Conservation (phyloP, 31 red algal species). For the Endocladia muricata region DNA sequence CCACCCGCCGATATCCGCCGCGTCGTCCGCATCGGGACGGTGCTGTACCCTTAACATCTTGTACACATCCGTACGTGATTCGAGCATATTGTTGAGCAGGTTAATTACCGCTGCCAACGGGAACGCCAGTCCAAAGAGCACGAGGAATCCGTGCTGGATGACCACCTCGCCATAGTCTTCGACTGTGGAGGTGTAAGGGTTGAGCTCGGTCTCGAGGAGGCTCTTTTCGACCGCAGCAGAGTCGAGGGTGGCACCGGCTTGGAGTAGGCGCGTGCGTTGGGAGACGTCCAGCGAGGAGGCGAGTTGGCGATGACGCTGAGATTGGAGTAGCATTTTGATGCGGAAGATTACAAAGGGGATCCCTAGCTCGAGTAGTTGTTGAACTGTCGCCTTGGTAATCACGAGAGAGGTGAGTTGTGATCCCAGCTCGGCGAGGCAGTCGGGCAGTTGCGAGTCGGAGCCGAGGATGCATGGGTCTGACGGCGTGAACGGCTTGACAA, state of each 20-base stretch:
- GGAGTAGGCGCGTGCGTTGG: background rate
- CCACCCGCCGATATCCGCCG: constrained; percentile 52
- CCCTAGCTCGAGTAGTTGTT: constrained; percentile 59
- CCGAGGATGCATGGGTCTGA: constrained; percentile 36
- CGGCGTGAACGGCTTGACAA: constrained; percentile 60
- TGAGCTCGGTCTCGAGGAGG: constrained; percentile 23
- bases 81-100: constrained; percentile 59
- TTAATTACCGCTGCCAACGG: constrained; percentile 62
- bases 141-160: constrained; percentile 64
- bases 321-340: constrained; percentile 16
- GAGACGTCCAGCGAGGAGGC: background rate
- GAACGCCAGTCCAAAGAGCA: constrained; percentile 62
- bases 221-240: constrained; percentile 1
- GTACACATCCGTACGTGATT: constrained; percentile 64
- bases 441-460: constrained; percentile 16
- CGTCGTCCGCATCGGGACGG: constrained; percentile 39
- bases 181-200: constrained; percentile 34
- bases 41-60: constrained; percentile 54
- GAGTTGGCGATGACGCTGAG: background rate
- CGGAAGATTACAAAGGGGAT: constrained; percentile 35
- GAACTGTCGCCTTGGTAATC: constrained; percentile 61
- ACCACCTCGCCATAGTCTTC: constrained; percentile 72
- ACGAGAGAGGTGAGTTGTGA: constrained; percentile 44
- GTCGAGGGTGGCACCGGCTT: background rate
- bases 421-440: constrained; percentile 60